Percentiles rank a stretch among this genome's conserved stretches.
phyloP scores from a whole-genome alignment of 164 flowering plant species.

The Litsea cubeba region DNA sequence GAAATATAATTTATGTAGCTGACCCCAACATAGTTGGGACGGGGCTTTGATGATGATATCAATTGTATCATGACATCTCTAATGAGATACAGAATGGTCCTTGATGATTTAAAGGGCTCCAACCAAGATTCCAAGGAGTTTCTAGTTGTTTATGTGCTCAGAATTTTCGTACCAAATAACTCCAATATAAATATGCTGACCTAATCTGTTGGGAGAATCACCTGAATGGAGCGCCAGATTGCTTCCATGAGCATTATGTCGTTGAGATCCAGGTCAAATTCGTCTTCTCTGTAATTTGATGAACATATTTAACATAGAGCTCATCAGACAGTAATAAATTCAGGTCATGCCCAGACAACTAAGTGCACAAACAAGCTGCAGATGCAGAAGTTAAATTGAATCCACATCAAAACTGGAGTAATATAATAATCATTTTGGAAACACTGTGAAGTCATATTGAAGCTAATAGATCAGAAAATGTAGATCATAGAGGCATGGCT shows the following conservation, averaged over 20 bases:
- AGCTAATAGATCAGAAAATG: too few relatives aligned
- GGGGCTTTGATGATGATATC: background rate
- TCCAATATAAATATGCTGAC: background rate
- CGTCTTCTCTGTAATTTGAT: constrained; percentile 61
- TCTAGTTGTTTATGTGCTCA: background rate
- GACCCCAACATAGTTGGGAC: too few relatives aligned
- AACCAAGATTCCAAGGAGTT: background rate
- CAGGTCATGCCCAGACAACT: background rate
- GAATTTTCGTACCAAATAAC: background rate
- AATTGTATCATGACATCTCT: background rate
- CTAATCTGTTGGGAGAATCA: constrained; percentile 14
- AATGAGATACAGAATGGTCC: background rate
- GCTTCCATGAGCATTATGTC: constrained; percentile 99
- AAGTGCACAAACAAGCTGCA: background rate
- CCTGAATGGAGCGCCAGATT: constrained; percentile 98
- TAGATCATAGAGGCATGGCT: too few relatives aligned
- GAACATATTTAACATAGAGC: constrained; percentile 3
- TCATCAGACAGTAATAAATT: background rate
- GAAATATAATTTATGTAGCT: too few relatives aligned
- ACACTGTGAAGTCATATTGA: background rate
- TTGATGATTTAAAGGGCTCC: too few relatives aligned
- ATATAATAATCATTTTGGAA: background rate
- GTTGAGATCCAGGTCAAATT: constrained; percentile 83
- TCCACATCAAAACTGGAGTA: background rate
- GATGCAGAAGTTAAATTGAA: background rate